These are phyloP conservation scores for Boletus reticulatus DNA, from an alignment of 768 basidiomycete species.

Conservation along the genomic window DNA sequence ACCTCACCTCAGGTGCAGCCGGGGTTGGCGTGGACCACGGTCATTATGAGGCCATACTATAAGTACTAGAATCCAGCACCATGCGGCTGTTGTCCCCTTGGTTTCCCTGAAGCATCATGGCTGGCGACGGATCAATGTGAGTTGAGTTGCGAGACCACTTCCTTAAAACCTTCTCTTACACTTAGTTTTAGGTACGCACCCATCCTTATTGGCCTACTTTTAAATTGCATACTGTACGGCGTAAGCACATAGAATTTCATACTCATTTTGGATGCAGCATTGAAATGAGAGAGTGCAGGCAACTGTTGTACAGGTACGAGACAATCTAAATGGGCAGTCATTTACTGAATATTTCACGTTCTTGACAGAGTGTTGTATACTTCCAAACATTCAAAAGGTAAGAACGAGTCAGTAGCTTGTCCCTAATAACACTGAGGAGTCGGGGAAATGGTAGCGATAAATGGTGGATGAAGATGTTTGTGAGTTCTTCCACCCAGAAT, in stretches of 20 bases:
- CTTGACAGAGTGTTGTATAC: neutral
- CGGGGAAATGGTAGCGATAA: neutral
- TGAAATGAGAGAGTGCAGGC: neutral
- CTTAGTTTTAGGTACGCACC: neutral
- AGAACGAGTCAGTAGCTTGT: neutral
- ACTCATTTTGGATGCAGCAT: neutral
- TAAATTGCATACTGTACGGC: neutral
- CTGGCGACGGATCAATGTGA: too few relatives aligned
- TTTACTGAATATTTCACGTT: neutral
- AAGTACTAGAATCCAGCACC: too few relatives aligned
- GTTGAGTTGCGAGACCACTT: too few relatives aligned
- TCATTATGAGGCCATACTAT: too few relatives aligned
- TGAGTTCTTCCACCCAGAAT: neutral
- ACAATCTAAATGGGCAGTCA: neutral
- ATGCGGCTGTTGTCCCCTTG: too few relatives aligned
- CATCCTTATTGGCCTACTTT: neutral
- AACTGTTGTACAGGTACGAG: neutral
- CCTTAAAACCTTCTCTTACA: too few relatives aligned
- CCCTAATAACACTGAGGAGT: neutral
- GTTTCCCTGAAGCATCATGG: too few relatives aligned
- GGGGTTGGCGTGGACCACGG: too few relatives aligned
- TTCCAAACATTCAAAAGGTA: neutral
- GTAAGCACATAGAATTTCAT: neutral
- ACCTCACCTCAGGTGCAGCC: too few relatives aligned
- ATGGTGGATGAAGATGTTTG: neutral